Percentiles rank a stretch among this genome's conserved stretches.
These are phyloP conservation scores for Bidens hawaiensis DNA, from an alignment of 140 eudicot species.

Conservation along the genomic window DNA sequence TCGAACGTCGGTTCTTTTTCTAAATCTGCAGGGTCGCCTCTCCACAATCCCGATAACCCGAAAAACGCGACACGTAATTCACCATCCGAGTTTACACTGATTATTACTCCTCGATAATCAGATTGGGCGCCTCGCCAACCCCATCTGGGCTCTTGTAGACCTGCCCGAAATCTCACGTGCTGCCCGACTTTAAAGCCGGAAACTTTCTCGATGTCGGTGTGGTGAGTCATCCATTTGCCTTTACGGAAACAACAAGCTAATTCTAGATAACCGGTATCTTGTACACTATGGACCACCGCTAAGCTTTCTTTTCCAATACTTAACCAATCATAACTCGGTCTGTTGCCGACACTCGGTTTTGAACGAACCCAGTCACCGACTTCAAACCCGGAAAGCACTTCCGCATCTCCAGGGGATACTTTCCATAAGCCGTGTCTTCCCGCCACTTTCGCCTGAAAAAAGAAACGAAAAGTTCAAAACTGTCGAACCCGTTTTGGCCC, in stretches of 20 bases:
- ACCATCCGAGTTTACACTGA: slow-evolving; percentile 75
- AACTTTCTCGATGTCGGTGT: slow-evolving; percentile 75
- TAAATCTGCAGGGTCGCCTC: slow-evolving; percentile 90
- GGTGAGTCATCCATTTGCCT: slow-evolving; percentile 71
- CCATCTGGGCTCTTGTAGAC: slow-evolving; percentile 86
- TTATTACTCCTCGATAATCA: slow-evolving; percentile 67
- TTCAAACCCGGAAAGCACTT: slow-evolving; percentile 79
- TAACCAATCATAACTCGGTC: slow-evolving; percentile 96
- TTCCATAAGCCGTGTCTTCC: slow-evolving; percentile 82
- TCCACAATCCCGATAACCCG: slow-evolving; percentile 79
- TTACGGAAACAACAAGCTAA: slow-evolving; percentile 92
- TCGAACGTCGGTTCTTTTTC: slow-evolving; percentile 71
- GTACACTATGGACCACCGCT: slow-evolving; percentile 90
- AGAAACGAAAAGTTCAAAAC: no score
- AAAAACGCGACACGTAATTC: slow-evolving; percentile 74
- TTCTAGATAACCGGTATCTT: slow-evolving; percentile 83
- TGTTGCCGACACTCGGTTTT: slow-evolving; percentile 81
- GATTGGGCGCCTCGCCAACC: slow-evolving; percentile 87
- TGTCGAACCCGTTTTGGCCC: no score
- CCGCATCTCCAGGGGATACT: slow-evolving; percentile 98
- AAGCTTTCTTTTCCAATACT: slow-evolving; percentile 81
- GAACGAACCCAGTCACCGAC: slow-evolving; percentile 99
- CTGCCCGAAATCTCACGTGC: slow-evolving; percentile 69
- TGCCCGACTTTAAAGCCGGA: slow-evolving; percentile 79
- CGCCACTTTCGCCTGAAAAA: slow-evolving; percentile 73